Evolutionary conservation across 257 asterid species (phyloP), one percentile per base, ranked within the genome.

Genomic region (Cordia subcordata): DNA sequence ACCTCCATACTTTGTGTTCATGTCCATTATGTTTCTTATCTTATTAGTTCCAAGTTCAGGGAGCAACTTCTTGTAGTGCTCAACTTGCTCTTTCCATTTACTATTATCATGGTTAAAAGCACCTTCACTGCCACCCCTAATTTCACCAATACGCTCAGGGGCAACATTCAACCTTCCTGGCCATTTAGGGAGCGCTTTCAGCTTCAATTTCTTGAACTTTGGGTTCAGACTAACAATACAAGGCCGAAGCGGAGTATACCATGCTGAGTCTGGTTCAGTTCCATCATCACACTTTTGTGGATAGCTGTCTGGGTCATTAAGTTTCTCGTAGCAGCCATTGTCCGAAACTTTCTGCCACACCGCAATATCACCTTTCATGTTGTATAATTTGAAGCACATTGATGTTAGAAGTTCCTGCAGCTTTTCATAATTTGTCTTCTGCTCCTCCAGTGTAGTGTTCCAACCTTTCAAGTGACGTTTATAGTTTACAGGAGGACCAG

Each of bases 401-500:
- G 76, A 65, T 13, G 76, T 71, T 23, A 71, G 56, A 46, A 71
- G 59, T 12, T 65, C 72, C 42, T 71, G 76, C 50, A 71, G 56
- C 63, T 71, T 71, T 12, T 71, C 68, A 11, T 64, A 65, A 65
- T 71, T 70, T 6, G 71, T 22, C 57, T 58, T 71, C 50, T 71
- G 76, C 22, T 65, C 71, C 49, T 71, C 72, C 10, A 71, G 58
- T 2, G 71, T 71, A 37, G 71, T 65, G 46, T 71, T 71, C 76
- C 76, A 71, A 53, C 76, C 76, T 56, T 70, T 65, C 76, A 71
- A 71, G 19, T 62, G 76, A 47, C 54, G 57, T 49, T 64, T 55
- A 37, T 71, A 71, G 72, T 71, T 71, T 58, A 71, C 67, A 1
- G 76, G 76, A 9, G 76, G 76, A 42, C 76, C 76, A 18, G 76